phyloP scores from a whole-genome alignment of 2,329 filamentous ascomycete genomes.

The Stachybotrys chartarum region DNA sequence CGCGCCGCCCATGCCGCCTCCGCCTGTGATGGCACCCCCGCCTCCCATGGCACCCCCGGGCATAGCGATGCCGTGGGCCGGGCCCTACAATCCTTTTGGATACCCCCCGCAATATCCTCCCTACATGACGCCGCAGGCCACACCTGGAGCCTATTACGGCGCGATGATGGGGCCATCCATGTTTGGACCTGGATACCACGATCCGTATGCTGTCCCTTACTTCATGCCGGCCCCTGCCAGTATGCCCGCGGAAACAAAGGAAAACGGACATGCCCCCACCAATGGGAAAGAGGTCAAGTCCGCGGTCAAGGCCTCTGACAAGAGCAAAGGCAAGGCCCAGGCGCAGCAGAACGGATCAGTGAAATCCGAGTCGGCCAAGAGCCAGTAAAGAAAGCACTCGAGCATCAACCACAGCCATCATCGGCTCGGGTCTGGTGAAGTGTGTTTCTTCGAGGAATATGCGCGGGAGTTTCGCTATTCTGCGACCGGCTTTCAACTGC shows the following conservation, averaged over 20 bases:
- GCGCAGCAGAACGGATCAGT: neutral
- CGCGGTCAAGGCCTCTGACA: constrained; percentile 38
- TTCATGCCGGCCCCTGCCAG: neutral
- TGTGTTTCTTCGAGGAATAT: too few relatives aligned
- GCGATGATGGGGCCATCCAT: neutral
- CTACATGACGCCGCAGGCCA: neutral
- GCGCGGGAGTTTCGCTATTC: too few relatives aligned
- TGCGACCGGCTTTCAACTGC: too few relatives aligned
- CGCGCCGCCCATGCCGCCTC: too few relatives aligned
- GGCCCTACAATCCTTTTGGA: neutral
- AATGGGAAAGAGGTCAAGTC: constrained; percentile 44
- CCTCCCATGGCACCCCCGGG: too few relatives aligned
- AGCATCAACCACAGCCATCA: constrained; percentile 1
- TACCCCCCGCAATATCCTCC: neutral
- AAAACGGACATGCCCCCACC: constrained; percentile 7
- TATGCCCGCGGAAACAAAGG: neutral
- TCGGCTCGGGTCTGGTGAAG: too few relatives aligned
- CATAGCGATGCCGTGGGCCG: neutral
- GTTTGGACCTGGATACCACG: neutral
- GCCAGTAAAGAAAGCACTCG: neutral
- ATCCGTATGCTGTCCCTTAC: neutral
- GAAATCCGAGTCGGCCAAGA: neutral
- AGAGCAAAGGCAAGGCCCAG: constrained; percentile 6
- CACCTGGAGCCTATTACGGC: neutral
- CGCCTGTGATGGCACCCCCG: neutral